Evolutionary conservation across 2,329 filamentous ascomycete genomes (phyloP).

Genomic region (Penicillium griseofulvum): DNA sequence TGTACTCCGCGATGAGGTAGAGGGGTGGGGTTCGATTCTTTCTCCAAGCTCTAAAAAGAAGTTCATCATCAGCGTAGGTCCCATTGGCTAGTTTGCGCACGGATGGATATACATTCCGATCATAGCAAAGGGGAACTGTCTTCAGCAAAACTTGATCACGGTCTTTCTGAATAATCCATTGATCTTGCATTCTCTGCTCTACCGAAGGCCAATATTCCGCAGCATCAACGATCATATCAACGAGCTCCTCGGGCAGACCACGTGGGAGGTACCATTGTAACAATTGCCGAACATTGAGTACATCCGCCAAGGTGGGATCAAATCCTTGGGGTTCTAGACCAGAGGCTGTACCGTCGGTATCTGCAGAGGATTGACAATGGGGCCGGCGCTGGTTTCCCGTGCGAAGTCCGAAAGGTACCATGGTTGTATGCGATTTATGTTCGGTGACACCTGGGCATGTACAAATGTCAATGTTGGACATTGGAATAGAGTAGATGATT

Average conservation of each 20-base stretch:
- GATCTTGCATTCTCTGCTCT: conserved; percentile 18
- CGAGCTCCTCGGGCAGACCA: conserved; percentile 36
- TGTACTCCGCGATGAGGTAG: conserved; percentile 36
- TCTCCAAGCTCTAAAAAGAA: conserved; percentile 13
- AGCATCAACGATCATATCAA: conserved; percentile 41
- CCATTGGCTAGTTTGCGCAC: not conserved
- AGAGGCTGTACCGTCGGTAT: not conserved
- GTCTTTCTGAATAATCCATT: conserved; percentile 31
- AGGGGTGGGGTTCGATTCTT: conserved; percentile 17
- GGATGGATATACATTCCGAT: conserved; percentile 26
- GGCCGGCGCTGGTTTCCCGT: not conserved
- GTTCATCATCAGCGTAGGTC: not conserved
- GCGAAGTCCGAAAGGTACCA: conserved; percentile 6
- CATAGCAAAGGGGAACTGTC: conserved; percentile 39
- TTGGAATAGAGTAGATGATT: not conserved
- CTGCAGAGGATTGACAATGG: not conserved
- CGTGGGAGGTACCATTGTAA: conserved; percentile 29
- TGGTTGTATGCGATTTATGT: not conserved
- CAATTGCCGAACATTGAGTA: conserved; percentile 33
- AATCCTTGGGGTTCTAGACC: conserved; percentile 7
- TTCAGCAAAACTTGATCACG: conserved; percentile 34
- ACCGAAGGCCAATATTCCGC: conserved; percentile 38
- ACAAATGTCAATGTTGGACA: not conserved
- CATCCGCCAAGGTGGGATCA: conserved; percentile 33
- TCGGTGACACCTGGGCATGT: not conserved